Evolutionary conservation across 2,329 filamentous ascomycete genomes (phyloP), one percentile per base, ranked within the genome.

Genomic region (Ciborinia camelliae): DNA sequence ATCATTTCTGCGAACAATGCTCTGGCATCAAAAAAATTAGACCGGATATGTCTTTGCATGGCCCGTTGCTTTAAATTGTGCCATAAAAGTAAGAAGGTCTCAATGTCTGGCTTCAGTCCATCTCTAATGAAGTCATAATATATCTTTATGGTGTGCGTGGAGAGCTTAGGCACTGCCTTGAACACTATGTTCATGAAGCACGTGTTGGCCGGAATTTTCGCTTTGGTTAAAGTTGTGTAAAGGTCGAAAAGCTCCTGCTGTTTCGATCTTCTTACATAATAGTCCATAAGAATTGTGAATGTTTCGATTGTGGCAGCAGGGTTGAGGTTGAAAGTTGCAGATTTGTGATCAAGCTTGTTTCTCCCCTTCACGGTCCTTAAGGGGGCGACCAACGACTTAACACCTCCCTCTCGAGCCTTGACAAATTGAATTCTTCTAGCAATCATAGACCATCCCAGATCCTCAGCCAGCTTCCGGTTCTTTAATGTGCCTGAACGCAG

Each of bases 181-280:
- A 95, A 83, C 28, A 93, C 79, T 73, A 92, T 89, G 75, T 94
- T 95, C 81, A 93, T 86, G 77, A 93, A 89, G 75, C 88, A 90
- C 10, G 86, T 85, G 72, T 91, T 88, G 1, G 88, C 84, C 62
- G 79, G 81, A 67, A 94, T 86, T 68, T 88, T 82, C 18, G 88
- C 84, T 52, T 84, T 79, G 18, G 80, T 78, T 68, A 91, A 86
- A 2, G 85, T 84, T 39, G 84, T 79, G 76, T 86, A 87, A 5
- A 94, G 79, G 60, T 82, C 78, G 55, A 84, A 78, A 59, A 91
- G 81, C 64, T 82, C 82, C 18, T 78, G 74, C 45, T 86, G 82
- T 23, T 88, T 80, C 20, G 82, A 80, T 23, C 87, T 84, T 51
- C 85, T 79, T 59, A 85, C 84, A 73, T 92, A 94, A 73, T 90